Evolutionary conservation across 2,329 filamentous ascomycete genomes (phyloP), one percentile per base, ranked within the genome.

Genomic region (Fusarium graminum): DNA sequence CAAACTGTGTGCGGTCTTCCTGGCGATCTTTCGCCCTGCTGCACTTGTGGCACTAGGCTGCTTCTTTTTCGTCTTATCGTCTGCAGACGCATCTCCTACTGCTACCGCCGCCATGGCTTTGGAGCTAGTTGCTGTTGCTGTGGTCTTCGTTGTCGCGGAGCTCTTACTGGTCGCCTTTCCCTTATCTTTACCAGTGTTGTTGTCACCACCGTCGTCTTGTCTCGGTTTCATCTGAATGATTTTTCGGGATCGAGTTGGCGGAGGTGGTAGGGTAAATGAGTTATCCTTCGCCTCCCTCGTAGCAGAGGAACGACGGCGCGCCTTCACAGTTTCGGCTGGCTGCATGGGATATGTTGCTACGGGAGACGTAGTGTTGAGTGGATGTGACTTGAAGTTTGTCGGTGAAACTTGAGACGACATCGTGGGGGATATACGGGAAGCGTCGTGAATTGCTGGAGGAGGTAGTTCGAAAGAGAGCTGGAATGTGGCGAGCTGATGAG

Each of bases 141-240:
- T 38, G 17, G 65, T 47, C 40, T 69, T 70, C 7, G 64, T 19
- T 28, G 56, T 34, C 10, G 69, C 45, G 14, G 68, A 41, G 26
- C 52, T 61, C 55, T 75, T 76, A 25, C 64, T 61, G 16, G 58
- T 56, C 3, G 65, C 30, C 58, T 68, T 75, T 28, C 54, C 57
- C 17, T 68, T 64, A 38, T 71, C 68, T 60, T 74, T 74, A 22
- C 66, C 45, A 16, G 73, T 52, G 26, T 69, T 52, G 43, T 58
- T 50, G 65, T 64, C 60, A 22, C 68, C 65, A 34, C 75, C 67
- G 53, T 79, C 74, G 60, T 81, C 74, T 68, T 86, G 80, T 29
- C 82, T 79, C 17, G 87, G 94, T 79, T 97, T 97, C 94, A 98
- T 97, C 80, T 98, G 94, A 59, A 98, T 98, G 76, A 99, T 98